A percentile compares a stretch with the other conserved stretches of the same genome.
phyloP scores from a whole-genome alignment of 768 basidiomycete species.

The Podaxis pistillaris region DNA sequence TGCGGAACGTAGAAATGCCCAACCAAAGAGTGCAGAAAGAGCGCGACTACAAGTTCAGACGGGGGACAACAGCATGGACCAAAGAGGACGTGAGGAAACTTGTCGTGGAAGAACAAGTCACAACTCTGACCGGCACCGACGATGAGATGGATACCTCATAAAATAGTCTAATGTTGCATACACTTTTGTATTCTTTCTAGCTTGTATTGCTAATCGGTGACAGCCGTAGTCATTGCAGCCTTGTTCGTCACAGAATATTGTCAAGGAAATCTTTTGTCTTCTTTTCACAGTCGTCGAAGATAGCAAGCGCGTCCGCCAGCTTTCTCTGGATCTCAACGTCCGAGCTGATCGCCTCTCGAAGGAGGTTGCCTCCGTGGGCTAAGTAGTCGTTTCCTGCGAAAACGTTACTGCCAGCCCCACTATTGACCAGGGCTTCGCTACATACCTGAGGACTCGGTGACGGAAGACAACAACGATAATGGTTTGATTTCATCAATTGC shows the following conservation, averaged over 20 bases:
- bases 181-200: background rate
- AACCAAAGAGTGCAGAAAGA: slow-evolving; percentile 83
- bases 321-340: slow-evolving; percentile 41
- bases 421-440: background rate
- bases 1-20: slow-evolving; percentile 92
- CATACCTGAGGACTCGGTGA: background rate
- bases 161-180: slow-evolving; percentile 1
- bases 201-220: background rate
- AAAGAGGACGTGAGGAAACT: slow-evolving; percentile 73
- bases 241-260: background rate
- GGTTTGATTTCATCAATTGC: slow-evolving; percentile 16
- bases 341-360: slow-evolving; percentile 33
- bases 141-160: slow-evolving; percentile 86
- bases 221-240: background rate
- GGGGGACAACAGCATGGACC: slow-evolving; percentile 90
- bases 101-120: slow-evolving; percentile 71
- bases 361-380: slow-evolving; percentile 28
- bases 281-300: slow-evolving; percentile 42
- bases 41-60: slow-evolving; percentile 66
- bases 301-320: slow-evolving; percentile 41
- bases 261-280: slow-evolving; percentile 32
- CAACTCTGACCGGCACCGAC: slow-evolving; percentile 37
- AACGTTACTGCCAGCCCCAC: background rate
- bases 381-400: background rate
- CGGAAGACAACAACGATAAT: slow-evolving; percentile 7